Conservation (phyloP, 106 monocot genomes). For the Acanthochlamys bracteata region DNA sequence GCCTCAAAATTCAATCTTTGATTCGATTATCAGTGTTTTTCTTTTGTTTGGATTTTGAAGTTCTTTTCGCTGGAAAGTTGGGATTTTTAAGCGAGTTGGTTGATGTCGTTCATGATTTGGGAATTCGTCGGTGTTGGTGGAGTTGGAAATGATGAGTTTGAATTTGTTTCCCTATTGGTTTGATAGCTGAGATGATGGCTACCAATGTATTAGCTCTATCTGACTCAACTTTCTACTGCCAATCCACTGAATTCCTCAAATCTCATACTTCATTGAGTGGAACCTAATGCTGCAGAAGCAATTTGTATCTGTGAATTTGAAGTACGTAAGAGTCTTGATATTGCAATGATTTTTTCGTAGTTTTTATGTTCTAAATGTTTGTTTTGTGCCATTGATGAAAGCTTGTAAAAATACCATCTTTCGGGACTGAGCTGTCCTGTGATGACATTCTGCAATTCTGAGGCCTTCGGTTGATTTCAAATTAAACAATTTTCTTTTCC, state of each 20-base stretch:
- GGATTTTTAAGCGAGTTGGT: no score
- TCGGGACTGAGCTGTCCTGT: background rate
- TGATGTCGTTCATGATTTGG: background rate
- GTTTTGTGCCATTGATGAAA: background rate
- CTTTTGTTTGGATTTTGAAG: background rate
- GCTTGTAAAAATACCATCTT: background rate
- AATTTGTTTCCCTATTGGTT: conserved; percentile 12
- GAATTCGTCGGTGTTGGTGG: background rate
- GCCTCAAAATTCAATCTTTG: background rate
- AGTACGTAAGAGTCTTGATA: no score
- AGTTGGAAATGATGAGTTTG: conserved; percentile 3
- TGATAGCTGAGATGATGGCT: conserved; percentile 13
- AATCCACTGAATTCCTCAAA: background rate
- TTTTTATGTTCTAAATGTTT: no score
- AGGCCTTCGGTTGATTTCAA: background rate
- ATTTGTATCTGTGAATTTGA: no score
- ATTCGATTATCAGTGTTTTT: background rate
- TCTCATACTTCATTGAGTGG: background rate
- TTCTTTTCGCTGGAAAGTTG: background rate
- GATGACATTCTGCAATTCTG: conserved; percentile 1
- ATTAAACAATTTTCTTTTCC: no score
- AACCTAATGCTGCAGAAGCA: background rate
- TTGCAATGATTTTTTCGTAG: background rate
- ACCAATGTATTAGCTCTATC: conserved; percentile 9
- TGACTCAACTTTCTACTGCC: background rate